Base-by-base conservation (phyloP, 2,329 filamentous ascomycete species). In the Mollisia scopiformis region DNA sequence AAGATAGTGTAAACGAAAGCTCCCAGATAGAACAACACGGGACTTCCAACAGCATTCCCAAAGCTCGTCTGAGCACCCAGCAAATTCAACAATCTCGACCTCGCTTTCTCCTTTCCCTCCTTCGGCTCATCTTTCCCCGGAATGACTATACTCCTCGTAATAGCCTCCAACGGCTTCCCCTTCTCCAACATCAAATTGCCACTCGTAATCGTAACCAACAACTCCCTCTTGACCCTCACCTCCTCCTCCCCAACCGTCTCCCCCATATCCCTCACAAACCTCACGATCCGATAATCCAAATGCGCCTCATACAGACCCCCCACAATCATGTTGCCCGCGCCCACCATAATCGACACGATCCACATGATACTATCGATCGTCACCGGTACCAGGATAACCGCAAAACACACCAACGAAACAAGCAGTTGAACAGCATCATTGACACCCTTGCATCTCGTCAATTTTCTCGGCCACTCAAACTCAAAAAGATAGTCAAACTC, bases 401-500 rank as follows among this genome's bases (percentile, higher is more conserved):
- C 39, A 37, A 61, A 60, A 37, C 57, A 62, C 6, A 61, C 4
- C 39, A 59, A n/a, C n/a, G 55, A 58, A n/a, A 62, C 30, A 6
- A 54, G 21, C 2, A 60, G 35, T 30, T 55, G 52, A 2, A 61
- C 35, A 8, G 41, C 49, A 25, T 57, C 54, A 19, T 62, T 62
- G 13, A 62, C 14, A 35, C 53, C 51, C 8, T 5, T 14, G 14
- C 25, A 58, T 43, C 39, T 49, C 8, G 60, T 58, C 11, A 59
- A 16, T 6, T 14, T 49, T n/a, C n/a, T 55, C 8, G 54, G 49
- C 62, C 54, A 60, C 30, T 72, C 69, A n/a, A 71, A 61, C 13
- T 73, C 71, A n/a, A 71, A 61, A 13, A 73, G 39, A 6, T 71
- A 68, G 2, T 72, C 71, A 43, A 74, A 72, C 5, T 67, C 67